A percentile compares a stretch with the other conserved stretches of the same genome.
Evolutionary conservation across 176 grass and related monocot species (phyloP).

Genomic region (Oryza punctata): DNA sequence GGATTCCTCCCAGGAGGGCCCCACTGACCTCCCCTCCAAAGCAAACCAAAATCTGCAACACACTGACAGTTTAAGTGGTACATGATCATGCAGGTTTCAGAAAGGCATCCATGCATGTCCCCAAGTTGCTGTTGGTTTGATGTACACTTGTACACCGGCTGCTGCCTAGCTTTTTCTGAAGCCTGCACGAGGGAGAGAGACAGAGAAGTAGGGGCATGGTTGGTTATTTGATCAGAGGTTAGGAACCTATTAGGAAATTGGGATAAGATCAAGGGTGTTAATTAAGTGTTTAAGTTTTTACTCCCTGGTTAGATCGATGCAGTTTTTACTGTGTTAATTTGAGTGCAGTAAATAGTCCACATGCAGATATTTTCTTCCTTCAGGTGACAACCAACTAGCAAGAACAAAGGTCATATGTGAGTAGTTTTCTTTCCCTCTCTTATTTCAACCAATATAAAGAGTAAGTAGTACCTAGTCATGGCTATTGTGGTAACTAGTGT

Average conservation of each 20-base stretch:
- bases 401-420: too few relatives aligned
- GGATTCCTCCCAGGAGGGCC: constrained; percentile 56
- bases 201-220: neutral
- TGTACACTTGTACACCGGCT: neutral
- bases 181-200: neutral
- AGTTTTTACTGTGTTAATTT: constrained; percentile 14
- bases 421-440: too few relatives aligned
- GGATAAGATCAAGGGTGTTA: neutral
- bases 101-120: constrained; percentile 27
- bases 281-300: neutral
- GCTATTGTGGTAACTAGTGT: too few relatives aligned
- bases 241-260: neutral
- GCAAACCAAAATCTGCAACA: neutral
- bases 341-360: neutral
- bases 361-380: neutral
- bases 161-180: neutral
- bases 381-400: neutral
- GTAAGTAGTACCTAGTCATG: too few relatives aligned
- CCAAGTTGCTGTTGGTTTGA: constrained; percentile 4
- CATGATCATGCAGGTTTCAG: constrained; percentile 42
- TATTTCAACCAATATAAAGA: neutral
- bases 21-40: constrained; percentile 4
- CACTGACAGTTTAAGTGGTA: constrained; percentile 46
- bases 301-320: constrained; percentile 28
- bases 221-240: neutral